Evolutionary conservation across 306 rosid species (phyloP), one percentile per base, ranked within the genome.

Genomic region (Rosa rugosa): DNA sequence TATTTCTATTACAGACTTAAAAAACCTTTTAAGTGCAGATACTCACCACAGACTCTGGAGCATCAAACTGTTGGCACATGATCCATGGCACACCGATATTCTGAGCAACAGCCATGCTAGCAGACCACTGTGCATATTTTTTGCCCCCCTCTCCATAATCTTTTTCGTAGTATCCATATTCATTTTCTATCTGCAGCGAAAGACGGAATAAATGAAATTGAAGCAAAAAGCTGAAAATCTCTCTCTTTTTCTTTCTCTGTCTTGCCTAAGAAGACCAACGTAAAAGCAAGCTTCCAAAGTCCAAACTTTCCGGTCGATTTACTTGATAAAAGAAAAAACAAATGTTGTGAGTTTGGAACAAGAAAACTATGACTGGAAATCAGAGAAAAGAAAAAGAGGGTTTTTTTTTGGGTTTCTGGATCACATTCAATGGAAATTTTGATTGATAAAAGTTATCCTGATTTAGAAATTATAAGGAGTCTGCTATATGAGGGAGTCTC

Each of bases 41-140:
- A 64, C 84, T 69, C 77, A 94, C 98, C 94, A 94, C 98, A 81
- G 94, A 87, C 72, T 90, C 93, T 76, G 98, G 97, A 86, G 98
- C 97, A 88, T 94, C 98, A 83, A 78, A 92, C 80, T 92, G 98
- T 76, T 92, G 98, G 86, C 98, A 94, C 98, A 94, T 92, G 75
- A 92, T 90, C 98, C 97, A 92, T 77, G 97, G 97, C 76, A 92
- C 94, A 8, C 97, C 91, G n/a, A 69, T 88, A 80, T 94, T 90
- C 78, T 90, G 97, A 76, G 97, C 84, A 75, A 94, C 93, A 66
- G 98, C 98, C 97, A 90, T 92, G 75, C 82, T 88, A 82, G 98
- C 98, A 80, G 97, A 91, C 97, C 98, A 94, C 87, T 80, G 54
- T 41, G 97, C 94, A 86, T 94, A 92, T 76, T 85, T 81, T 85